phyloP scores from a whole-genome alignment of 768 basidiomycete species.

The Lactarius trivialis region DNA sequence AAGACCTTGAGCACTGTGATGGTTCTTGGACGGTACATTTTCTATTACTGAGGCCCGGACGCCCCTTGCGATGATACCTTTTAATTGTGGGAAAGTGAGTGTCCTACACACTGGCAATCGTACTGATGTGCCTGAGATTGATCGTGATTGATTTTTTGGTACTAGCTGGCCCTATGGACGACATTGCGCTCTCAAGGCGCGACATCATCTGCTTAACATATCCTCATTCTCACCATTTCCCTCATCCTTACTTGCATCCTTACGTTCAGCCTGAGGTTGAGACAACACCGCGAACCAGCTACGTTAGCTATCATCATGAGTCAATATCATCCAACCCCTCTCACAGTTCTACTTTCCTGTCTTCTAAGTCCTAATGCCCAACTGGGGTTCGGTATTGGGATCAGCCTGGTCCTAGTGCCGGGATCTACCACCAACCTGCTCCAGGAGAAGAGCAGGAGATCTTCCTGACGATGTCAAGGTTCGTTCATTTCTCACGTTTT shows the following conservation, averaged over 20 bases:
- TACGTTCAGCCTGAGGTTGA: no score
- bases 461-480: slow-evolving; percentile 95
- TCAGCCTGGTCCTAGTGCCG: slow-evolving; percentile 36
- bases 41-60: slow-evolving; percentile 6
- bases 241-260: no score
- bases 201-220: no score
- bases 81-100: slow-evolving; percentile 90
- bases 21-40: slow-evolving; percentile 88
- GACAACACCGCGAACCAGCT: no score
- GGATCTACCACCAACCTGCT: slow-evolving; percentile 66
- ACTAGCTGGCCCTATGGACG: slow-evolving; percentile 87
- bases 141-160: no score
- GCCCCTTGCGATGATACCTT: slow-evolving; percentile 11
- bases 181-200: slow-evolving; percentile 83
- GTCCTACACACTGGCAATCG: background rate
- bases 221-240: no score
- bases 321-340: slow-evolving; percentile 53
- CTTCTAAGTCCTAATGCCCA: slow-evolving; percentile 42
- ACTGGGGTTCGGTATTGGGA: slow-evolving; percentile 23
- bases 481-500: slow-evolving; percentile 21
- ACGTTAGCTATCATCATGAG: no score
- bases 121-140: background rate
- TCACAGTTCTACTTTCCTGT: slow-evolving; percentile 41
- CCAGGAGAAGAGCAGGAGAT: no score
- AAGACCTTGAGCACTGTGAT: slow-evolving; percentile 83